These are phyloP conservation scores for Cystofilobasidium capitatum DNA, from an alignment of 768 basidiomycete species.

Conservation along the genomic window DNA sequence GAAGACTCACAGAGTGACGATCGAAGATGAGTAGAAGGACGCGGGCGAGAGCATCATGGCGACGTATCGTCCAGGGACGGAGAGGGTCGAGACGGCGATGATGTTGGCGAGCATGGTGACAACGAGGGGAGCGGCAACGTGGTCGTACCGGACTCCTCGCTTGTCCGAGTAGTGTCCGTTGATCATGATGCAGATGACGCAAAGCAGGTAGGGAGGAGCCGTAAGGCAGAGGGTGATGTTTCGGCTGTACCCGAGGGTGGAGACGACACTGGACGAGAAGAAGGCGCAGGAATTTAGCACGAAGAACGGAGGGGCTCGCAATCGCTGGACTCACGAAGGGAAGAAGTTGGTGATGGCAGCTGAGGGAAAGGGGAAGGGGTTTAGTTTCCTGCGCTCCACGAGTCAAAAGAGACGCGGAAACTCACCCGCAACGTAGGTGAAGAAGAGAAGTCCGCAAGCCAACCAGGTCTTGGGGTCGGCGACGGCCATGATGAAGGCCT, in stretches of 20 bases:
- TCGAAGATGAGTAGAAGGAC: slow-evolving; percentile 35
- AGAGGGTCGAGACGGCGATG: slow-evolving; percentile 35
- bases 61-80: slow-evolving; percentile 34
- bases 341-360: slow-evolving; percentile 38
- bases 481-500: slow-evolving; percentile 33
- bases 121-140: slow-evolving; percentile 31
- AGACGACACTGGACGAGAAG: slow-evolving; percentile 28
- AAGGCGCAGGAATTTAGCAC: background rate
- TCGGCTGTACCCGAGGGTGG: slow-evolving; percentile 29
- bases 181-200: slow-evolving; percentile 33
- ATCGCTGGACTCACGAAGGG: slow-evolving; percentile 19
- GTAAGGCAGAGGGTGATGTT: slow-evolving; percentile 32
- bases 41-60: slow-evolving; percentile 36
- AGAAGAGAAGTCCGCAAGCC: slow-evolving; percentile 25
- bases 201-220: slow-evolving; percentile 35
- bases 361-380: background rate
- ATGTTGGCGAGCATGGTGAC: slow-evolving; percentile 35
- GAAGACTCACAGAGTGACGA: slow-evolving; percentile 35
- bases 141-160: slow-evolving; percentile 10
- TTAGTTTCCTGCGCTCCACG: background rate
- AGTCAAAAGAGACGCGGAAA: background rate
- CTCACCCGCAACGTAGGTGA: slow-evolving; percentile 12
- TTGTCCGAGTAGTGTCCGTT: slow-evolving; percentile 36
- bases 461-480: slow-evolving; percentile 36
- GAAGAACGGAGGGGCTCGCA: background rate